These are phyloP conservation scores for Skeletonema tropicum DNA, from an alignment of 108 stramenopile species.

Conservation along the genomic window DNA sequence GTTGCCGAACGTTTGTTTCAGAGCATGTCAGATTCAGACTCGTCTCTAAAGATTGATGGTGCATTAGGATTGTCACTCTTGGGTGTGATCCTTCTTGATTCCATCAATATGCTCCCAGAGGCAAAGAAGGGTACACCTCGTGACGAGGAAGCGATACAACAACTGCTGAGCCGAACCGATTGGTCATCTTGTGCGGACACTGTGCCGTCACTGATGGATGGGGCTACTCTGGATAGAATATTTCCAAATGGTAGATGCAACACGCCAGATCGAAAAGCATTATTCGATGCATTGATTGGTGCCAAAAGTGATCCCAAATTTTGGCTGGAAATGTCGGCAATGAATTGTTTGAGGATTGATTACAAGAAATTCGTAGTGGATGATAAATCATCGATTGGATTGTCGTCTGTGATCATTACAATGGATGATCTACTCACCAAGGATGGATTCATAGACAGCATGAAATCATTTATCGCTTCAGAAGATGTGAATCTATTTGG, in stretches of 20 bases:
- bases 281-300: conserved; percentile 65
- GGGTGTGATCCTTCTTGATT: conserved; percentile 81
- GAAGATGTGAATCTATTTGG: conserved; percentile 36
- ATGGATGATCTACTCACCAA: conserved; percentile 50
- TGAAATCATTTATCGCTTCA: conserved; percentile 39
- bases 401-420: conserved; percentile 67
- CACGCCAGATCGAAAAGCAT: conserved; percentile 40
- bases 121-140: conserved; percentile 76
- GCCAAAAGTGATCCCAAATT: conserved; percentile 73
- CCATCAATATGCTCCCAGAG: conserved; percentile 74
- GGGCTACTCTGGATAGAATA: conserved; percentile 15
- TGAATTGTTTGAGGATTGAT: conserved; percentile 79
- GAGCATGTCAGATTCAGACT: neutral
- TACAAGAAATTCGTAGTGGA: conserved; percentile 64
- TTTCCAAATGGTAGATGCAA: conserved; percentile 29
- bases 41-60: conserved; percentile 21
- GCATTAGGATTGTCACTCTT: conserved; percentile 57
- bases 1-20: conserved; percentile 57
- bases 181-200: conserved; percentile 40
- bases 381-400: conserved; percentile 55
- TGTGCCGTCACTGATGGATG: conserved; percentile 23
- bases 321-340: conserved; percentile 63
- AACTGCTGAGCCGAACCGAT: conserved; percentile 52
- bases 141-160: conserved; percentile 63
- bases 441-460: conserved; percentile 11